Evolutionary conservation across 2,329 filamentous ascomycete species (phyloP), one percentile per base, ranked within the genome.

Genomic region (Gnomoniopsis smithogilvyi): DNA sequence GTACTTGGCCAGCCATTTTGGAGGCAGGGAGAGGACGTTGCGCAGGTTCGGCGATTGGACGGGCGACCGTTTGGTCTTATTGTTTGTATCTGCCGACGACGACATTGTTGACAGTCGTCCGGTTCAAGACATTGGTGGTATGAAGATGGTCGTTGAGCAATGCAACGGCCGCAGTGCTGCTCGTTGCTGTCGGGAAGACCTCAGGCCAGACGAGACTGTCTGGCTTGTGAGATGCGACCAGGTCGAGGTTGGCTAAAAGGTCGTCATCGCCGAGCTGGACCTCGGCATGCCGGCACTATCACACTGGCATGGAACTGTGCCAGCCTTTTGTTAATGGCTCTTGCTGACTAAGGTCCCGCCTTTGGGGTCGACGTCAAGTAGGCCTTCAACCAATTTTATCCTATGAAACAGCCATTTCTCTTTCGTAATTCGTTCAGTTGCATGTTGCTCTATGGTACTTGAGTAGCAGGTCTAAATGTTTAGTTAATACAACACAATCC

Each of bases 1-100:
- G 74, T 96, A 96, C 76, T 86, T 83, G 64, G 81, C 76, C 55
- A 91, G 78, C 85, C 85, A 90, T 73, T 80, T 80, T 26, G 86
- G 81, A 51, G 87, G 85, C 67, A 86, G 73, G 46, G 83, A 79
- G 51, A 88, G 75, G 62, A 82, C 73, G 64, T 73, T 74, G 54
- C 73, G 73, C 59, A 80, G 47, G 36, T 51, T 54, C 19, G 70
- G 57, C 62, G 72, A 26, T n/a, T 50, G 22, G 17, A 50, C 17
- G 34, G 61, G 52, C 56, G 55, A 55, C 56, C 53, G 51, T 38
- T 52, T 53, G 49, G 63, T 58, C 53, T 60, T 56, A 26, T 34
- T 56, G 36, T 61, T 54, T 48, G 58, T 38, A 55, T 62, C 58
- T 62, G 61, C 51, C 48, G 58, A 51, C 56, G 58, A 58, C 51